phyloP scores from a whole-genome alignment of 176 grass and related monocot genomes.

The Oryza brachyantha region DNA sequence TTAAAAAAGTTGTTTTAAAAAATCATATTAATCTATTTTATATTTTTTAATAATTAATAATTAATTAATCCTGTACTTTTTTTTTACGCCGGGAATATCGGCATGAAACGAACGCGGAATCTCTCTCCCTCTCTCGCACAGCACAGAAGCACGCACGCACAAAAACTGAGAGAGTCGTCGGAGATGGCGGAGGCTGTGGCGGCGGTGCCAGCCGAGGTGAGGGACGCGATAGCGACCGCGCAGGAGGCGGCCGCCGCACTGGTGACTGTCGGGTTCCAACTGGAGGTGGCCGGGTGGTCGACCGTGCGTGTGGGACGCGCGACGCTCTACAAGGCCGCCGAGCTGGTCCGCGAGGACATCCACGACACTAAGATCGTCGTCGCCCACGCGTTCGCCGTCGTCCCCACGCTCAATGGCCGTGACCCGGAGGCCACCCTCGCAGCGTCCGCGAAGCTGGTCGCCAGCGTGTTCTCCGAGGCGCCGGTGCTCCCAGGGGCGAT shows the following conservation, averaged over 20 bases:
- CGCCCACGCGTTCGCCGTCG: neutral
- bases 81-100: no score
- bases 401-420: neutral
- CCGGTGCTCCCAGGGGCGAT: neutral
- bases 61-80: no score
- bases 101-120: no score
- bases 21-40: no score
- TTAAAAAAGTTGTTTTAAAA: no score
- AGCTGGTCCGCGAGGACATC: neutral
- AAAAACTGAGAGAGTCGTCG: no score
- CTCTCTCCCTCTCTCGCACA: neutral
- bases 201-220: neutral
- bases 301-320: neutral
- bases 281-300: neutral
- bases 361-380: neutral
- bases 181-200: neutral
- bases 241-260: neutral
- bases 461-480: neutral
- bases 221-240: neutral
- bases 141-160: neutral
- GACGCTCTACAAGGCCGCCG: neutral
- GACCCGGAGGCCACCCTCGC: neutral
- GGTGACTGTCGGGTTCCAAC: neutral
- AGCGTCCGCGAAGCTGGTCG: neutral
- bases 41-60: no score